Percentiles rank a stretch among this genome's conserved stretches.
phyloP scores from a whole-genome alignment of 2,329 filamentous ascomycete genomes.

The Fusarium palustre region DNA sequence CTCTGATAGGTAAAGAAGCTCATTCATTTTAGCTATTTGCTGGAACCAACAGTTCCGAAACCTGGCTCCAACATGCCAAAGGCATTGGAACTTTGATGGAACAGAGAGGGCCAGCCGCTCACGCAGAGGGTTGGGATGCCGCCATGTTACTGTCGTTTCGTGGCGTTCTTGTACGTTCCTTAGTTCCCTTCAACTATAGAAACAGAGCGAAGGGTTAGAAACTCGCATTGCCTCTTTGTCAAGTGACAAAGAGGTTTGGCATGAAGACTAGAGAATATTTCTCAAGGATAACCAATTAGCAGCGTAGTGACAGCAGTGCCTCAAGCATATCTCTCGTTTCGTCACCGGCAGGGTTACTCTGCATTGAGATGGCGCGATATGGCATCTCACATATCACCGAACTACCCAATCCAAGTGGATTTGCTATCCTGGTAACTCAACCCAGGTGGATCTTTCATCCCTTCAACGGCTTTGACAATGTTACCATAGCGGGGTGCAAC shows the following conservation, averaged over 20 bases:
- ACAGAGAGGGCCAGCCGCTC: slow-evolving; percentile 53
- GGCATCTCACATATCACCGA: slow-evolving; percentile 45
- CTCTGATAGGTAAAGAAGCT: slow-evolving; percentile 15
- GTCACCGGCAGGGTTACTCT: slow-evolving; percentile 41
- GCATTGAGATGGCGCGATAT: slow-evolving; percentile 46
- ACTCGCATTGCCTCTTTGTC: slow-evolving; percentile 30
- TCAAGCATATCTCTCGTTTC: slow-evolving; percentile 18
- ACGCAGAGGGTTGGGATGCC: slow-evolving; percentile 52
- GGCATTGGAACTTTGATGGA: slow-evolving; percentile 55
- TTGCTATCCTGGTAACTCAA: slow-evolving; percentile 29
- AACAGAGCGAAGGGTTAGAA: slow-evolving; percentile 8
- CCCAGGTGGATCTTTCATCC: slow-evolving; percentile 38
- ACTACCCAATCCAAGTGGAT: slow-evolving; percentile 41
- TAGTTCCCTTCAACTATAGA: slow-evolving; percentile 8
- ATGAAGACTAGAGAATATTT: not conserved
- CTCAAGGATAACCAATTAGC: slow-evolving; percentile 9
- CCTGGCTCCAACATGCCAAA: slow-evolving; percentile 56
- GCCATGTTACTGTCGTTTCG: slow-evolving; percentile 55
- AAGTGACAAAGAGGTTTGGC: slow-evolving; percentile 30
- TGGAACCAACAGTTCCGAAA: slow-evolving; percentile 51
- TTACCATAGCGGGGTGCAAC: slow-evolving; percentile 39
- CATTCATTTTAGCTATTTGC: slow-evolving; percentile 54
- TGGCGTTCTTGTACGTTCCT: slow-evolving; percentile 51
- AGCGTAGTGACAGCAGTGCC: slow-evolving; percentile 4
- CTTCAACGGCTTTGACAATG: slow-evolving; percentile 38